phyloP scores from a whole-genome alignment of 2,329 filamentous ascomycete genomes.

The Aspergillus versicolor region DNA sequence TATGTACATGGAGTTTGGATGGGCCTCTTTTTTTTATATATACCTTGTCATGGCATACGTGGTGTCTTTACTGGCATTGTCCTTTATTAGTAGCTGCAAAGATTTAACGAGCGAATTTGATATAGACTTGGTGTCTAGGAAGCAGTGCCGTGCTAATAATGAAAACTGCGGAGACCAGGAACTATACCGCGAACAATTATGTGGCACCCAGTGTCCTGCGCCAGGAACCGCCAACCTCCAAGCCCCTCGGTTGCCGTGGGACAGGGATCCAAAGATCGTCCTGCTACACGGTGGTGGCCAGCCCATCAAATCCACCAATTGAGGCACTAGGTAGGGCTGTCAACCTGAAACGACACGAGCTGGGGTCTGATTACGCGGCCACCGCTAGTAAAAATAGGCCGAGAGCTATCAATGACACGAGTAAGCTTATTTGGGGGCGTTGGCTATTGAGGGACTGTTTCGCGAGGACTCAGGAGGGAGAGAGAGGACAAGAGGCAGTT shows the following conservation, averaged over 20 bases:
- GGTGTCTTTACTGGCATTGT: background rate
- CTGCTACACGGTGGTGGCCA: background rate
- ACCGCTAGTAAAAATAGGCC: background rate
- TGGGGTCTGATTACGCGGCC: slow-evolving; percentile 9
- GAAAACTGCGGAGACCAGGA: too few relatives aligned
- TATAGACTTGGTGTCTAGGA: background rate
- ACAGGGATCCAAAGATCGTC: background rate
- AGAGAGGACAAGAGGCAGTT: background rate
- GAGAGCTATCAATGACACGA: background rate
- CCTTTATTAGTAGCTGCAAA: background rate
- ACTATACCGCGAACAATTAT: too few relatives aligned
- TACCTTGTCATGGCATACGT: too few relatives aligned
- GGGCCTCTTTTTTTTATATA: too few relatives aligned
- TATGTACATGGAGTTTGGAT: too few relatives aligned
- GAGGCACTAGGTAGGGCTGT: background rate
- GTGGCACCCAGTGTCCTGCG: too few relatives aligned
- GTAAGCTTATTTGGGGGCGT: background rate
- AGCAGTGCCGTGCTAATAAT: background rate
- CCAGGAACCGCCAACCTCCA: too few relatives aligned
- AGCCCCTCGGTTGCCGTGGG: background rate
- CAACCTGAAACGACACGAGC: slow-evolving; percentile 7
- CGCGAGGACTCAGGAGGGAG: background rate
- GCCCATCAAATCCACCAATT: background rate
- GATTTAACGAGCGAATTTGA: background rate
- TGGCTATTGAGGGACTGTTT: background rate